phyloP scores from a whole-genome alignment of 176 grass and related monocot species.

The Calamus simplicifolius region DNA sequence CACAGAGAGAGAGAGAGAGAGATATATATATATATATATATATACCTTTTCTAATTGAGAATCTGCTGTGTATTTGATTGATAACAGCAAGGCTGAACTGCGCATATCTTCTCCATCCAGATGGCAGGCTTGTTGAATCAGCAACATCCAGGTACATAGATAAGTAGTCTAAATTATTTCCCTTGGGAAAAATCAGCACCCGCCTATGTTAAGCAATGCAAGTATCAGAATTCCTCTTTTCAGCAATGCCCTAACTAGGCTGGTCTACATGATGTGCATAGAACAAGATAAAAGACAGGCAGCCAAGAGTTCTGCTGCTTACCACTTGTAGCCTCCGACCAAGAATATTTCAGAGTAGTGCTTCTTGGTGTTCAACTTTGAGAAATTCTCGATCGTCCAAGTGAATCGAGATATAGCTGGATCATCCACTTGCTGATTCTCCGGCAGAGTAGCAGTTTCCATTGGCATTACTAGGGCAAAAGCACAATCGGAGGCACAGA shows the following conservation, averaged over 20 bases:
- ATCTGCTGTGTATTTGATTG: conserved; percentile 48
- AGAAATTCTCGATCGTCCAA: conserved; percentile 49
- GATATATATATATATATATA: too few species aligned
- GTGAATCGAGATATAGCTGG: conserved; percentile 44
- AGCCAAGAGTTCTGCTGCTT: conserved; percentile 12
- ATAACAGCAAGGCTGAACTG: conserved; percentile 60
- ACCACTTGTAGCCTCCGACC: conserved; percentile 60
- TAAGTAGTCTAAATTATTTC: conserved; percentile 46
- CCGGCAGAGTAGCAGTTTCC: conserved; percentile 25
- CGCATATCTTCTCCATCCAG: conserved; percentile 59
- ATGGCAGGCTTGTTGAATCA: conserved; percentile 35
- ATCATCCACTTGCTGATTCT: conserved; percentile 40
- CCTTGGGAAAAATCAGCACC: conserved; percentile 56
- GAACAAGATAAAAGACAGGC: neutral
- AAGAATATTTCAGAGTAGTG: conserved; percentile 41
- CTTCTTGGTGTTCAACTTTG: conserved; percentile 24
- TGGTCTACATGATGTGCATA: neutral
- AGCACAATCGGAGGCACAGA: neutral
- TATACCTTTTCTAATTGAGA: conserved; percentile 64
- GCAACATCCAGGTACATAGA: conserved; percentile 73
- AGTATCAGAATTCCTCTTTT: neutral
- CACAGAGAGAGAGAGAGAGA: too few species aligned
- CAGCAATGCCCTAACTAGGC: neutral
- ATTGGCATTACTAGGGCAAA: conserved; percentile 15
- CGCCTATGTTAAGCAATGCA: conserved; percentile 25